phyloP scores from a whole-genome alignment of 768 basidiomycete genomes.

The Podaxis sp. region DNA sequence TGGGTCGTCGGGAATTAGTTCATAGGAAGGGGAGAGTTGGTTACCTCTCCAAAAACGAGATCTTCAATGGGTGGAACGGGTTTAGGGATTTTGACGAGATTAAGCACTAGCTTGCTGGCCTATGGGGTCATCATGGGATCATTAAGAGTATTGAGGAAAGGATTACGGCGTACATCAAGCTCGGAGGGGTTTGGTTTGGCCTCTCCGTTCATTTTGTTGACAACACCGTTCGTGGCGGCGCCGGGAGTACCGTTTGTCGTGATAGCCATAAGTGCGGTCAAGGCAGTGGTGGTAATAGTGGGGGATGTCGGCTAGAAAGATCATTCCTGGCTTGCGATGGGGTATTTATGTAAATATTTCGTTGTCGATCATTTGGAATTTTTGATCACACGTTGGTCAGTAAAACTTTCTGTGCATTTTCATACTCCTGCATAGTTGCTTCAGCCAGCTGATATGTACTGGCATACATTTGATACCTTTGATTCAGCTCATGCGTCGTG shows the following conservation, averaged over 20 bases:
- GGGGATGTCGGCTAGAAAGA: neutral
- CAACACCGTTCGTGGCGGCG: neutral
- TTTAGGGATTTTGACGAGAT: slow-evolving; percentile 46
- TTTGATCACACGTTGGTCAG: neutral
- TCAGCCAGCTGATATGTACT: neutral
- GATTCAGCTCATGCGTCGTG: no score
- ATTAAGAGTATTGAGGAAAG: neutral
- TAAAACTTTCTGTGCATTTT: neutral
- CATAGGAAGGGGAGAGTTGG: slow-evolving; percentile 14
- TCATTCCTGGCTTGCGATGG: neutral
- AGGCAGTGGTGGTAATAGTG: neutral
- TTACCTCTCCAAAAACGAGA: slow-evolving; percentile 59
- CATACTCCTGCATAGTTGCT: neutral
- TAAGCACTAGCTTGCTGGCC: slow-evolving; percentile 57
- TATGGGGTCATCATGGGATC: slow-evolving; percentile 23
- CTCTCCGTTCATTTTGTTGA: neutral
- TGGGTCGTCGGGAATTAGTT: neutral
- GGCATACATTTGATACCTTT: no score
- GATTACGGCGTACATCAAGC: neutral
- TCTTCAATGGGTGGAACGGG: slow-evolving; percentile 46
- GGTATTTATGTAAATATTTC: neutral
- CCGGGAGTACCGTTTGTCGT: neutral
- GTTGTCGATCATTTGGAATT: neutral
- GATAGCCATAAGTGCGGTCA: neutral
- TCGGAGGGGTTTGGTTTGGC: neutral